phyloP scores from a whole-genome alignment of 306 rosid genomes.

The Quercus suber region DNA sequence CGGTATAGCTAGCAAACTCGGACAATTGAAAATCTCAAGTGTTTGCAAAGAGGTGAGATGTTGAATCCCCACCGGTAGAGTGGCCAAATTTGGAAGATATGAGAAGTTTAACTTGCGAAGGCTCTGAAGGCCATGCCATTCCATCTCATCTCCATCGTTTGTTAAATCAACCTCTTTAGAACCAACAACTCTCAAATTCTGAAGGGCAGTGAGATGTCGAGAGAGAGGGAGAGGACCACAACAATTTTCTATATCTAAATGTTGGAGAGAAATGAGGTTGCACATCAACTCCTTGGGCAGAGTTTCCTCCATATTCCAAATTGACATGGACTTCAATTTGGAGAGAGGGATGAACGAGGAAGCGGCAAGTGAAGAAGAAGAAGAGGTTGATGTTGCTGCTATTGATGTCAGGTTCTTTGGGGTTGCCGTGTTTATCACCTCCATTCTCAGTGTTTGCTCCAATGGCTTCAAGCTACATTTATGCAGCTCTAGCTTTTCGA shows the following conservation, averaged over 20 bases:
- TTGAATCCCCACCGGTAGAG: neutral
- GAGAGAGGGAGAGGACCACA: neutral
- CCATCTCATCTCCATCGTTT: neutral
- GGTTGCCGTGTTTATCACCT: neutral
- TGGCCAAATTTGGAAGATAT: neutral
- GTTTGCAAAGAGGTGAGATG: neutral
- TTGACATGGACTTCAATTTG: neutral
- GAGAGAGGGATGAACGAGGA: conserved; percentile 5
- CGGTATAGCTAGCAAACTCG: no score
- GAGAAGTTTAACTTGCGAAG: no score
- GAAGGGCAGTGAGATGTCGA: conserved; percentile 1
- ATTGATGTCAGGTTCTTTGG: neutral
- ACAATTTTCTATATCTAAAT: neutral
- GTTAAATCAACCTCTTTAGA: neutral
- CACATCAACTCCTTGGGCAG: neutral
- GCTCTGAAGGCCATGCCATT: neutral
- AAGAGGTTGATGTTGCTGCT: neutral
- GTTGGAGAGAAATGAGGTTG: neutral
- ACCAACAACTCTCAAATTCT: accelerated
- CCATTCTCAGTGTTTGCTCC: neutral
- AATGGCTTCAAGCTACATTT: neutral
- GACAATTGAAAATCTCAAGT: accelerated
- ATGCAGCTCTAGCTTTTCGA: no score
- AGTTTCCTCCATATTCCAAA: neutral
- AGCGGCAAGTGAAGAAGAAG: no score